A percentile compares a stretch with the other conserved stretches of the same genome.
Evolutionary conservation across 805 yeast genomes (phyloP).

Genomic region (Pichia phayaonensis): DNA sequence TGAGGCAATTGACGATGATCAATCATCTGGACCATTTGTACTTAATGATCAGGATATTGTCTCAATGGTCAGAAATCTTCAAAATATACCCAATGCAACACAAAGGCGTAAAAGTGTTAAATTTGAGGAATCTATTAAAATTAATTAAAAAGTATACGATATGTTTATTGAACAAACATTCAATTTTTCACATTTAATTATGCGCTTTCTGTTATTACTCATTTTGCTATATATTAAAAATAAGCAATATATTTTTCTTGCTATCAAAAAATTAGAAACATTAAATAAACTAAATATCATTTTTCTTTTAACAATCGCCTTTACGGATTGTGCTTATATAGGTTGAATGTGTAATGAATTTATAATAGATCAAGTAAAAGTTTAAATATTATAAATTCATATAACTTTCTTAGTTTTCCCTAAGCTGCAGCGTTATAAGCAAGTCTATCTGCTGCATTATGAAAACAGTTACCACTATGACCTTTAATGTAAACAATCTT

Average conservation of each 20-base stretch:
- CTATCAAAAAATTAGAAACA: too few species aligned
- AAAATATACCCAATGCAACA: not conserved
- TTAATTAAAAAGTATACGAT: not conserved
- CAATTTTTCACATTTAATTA: too few species aligned
- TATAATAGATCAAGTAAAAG: too few species aligned
- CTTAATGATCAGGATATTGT: conserved; percentile 1
- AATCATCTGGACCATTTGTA: not conserved
- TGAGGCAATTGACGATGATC: conserved; percentile 4
- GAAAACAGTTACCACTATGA: not conserved
- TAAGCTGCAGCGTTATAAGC: not conserved
- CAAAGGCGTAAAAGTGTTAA: conserved; percentile 26
- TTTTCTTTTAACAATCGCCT: too few species aligned
- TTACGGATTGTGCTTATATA: too few species aligned
- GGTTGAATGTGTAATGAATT: too few species aligned
- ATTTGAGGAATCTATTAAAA: conserved; percentile 19
- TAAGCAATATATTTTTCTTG: too few species aligned
- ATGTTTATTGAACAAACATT: too few species aligned
- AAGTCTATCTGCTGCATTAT: not conserved
- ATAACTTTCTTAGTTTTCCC: not conserved
- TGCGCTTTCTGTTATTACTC: too few species aligned
- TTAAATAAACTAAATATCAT: too few species aligned
- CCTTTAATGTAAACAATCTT: not conserved
- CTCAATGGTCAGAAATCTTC: conserved; percentile 3
- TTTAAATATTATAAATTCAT: too few species aligned
- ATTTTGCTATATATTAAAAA: too few species aligned